These are phyloP conservation scores for Sonneratia caseolaris DNA, from an alignment of 345 rosid species.

Conservation along the genomic window DNA sequence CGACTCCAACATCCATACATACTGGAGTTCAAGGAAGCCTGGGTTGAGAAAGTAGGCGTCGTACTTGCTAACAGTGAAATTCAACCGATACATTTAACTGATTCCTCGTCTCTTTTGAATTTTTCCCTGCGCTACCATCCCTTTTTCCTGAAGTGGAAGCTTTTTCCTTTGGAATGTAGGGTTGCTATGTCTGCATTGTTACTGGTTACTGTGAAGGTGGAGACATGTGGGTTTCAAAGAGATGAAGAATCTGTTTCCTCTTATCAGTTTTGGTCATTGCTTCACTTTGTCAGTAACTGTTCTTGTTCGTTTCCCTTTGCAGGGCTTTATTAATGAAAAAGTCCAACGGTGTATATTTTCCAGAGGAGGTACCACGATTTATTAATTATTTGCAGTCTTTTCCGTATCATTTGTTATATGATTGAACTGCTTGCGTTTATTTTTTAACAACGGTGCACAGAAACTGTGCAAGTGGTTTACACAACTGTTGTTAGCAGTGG, in stretches of 20 bases:
- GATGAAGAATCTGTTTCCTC: not conserved
- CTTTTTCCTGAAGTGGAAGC: constrained; percentile 13
- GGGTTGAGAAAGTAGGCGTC: constrained; percentile 88
- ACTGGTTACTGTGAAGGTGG: constrained; percentile 99
- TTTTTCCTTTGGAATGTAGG: constrained; percentile 36
- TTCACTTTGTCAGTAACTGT: not conserved
- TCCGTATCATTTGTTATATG: not conserved
- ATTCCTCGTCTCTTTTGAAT: not conserved
- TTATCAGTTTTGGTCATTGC: not conserved
- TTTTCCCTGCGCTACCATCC: not conserved
- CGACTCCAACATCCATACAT: constrained; percentile 85
- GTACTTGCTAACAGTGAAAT: not conserved
- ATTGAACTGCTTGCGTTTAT: not conserved
- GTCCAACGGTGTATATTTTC: constrained; percentile 74
- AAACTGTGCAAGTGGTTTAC: constrained; percentile 98
- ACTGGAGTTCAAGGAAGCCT: constrained; percentile 97
- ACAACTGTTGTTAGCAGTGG: constrained; percentile 82
- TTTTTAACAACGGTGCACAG: constrained; percentile 25
- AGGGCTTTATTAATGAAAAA: constrained; percentile 98
- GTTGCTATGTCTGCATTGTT: constrained; percentile 96
- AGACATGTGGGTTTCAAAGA: constrained; percentile 71
- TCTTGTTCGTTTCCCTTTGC: constrained; percentile 5
- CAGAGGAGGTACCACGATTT: constrained; percentile 60
- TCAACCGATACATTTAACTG: not conserved
- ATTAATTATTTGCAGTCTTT: not conserved